Evolutionary conservation across 2,329 filamentous ascomycete genomes (phyloP).

Genomic region (Pseudogymnoascus sp.): DNA sequence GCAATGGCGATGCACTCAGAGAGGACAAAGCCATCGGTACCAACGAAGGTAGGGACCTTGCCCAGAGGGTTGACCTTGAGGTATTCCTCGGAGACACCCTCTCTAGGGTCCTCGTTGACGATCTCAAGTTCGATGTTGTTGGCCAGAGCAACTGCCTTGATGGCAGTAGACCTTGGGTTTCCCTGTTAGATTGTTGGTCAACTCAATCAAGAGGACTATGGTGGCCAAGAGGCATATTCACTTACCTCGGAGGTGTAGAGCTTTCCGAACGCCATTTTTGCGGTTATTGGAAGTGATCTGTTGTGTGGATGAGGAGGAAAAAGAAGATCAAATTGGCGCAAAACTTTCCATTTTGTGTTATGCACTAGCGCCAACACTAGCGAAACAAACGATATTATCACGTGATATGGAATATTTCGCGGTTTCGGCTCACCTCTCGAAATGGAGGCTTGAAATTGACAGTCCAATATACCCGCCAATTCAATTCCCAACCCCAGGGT

Average conservation of each 20-base stretch:
- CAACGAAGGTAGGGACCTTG: slow-evolving; percentile 89
- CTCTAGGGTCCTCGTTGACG: slow-evolving; percentile 59
- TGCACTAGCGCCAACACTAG: slow-evolving; percentile 1
- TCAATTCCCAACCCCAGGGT: slow-evolving; percentile 5
- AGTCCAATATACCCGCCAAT: slow-evolving; percentile 9
- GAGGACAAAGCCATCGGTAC: slow-evolving; percentile 82
- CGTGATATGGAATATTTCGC: slow-evolving; percentile 10
- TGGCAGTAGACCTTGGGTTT: slow-evolving; percentile 82
- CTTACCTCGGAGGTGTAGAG: slow-evolving; percentile 78
- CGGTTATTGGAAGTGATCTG: slow-evolving; percentile 4
- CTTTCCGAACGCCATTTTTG: slow-evolving; percentile 91
- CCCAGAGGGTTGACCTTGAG: slow-evolving; percentile 75
- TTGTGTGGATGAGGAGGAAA: slow-evolving; percentile 10
- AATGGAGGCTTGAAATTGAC: neutral
- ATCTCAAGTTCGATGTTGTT: slow-evolving; percentile 89
- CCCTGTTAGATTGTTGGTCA: slow-evolving; percentile 43
- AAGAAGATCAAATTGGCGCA: slow-evolving; percentile 2
- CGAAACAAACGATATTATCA: neutral
- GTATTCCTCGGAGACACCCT: slow-evolving; percentile 65
- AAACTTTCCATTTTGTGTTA: slow-evolving; percentile 10
- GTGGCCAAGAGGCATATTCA: slow-evolving; percentile 20
- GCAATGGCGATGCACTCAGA: slow-evolving; percentile 89
- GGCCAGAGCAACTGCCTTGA: slow-evolving; percentile 92
- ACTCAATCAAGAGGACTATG: slow-evolving; percentile 19
- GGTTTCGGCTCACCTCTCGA: slow-evolving; percentile 2